Evolutionary conservation across 2,329 filamentous ascomycete species (phyloP), one percentile per base, ranked within the genome.

Genomic region (Trichoderma arundinaceum): DNA sequence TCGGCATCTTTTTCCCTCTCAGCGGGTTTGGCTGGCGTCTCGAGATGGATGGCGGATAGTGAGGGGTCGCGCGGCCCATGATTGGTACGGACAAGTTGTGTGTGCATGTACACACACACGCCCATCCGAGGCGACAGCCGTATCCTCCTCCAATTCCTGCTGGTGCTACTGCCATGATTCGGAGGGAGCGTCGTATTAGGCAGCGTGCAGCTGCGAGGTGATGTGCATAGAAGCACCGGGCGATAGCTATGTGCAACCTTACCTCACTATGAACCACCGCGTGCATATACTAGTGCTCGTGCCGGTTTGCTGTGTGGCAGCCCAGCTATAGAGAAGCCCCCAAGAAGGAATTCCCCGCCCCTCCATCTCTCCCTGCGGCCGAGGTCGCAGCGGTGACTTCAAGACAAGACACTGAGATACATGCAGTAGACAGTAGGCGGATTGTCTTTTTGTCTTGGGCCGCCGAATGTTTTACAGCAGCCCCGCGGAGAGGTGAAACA

Each of bases 51-150:
- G 35, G 35, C 13, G 19, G 35, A 17, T 39, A 28, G 53, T 32
- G 53, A 56, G 53, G 53, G 53, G 53, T 22, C 53, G 22, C 28
- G 17, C 19, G 39, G 12, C 46, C 15, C 41, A 35, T 17, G 41
- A 58, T 58, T 46, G 54, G 56, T 28, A 48, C 56, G 41, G 56
- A 38, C 41, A 35, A 35, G 28, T 39, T 17, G n/a, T n/a, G 17
- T 15, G n/a, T 33, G 32, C 1, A 15, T 10, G 17, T 33, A 15
- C 22, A 12, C 38, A n/a, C 53, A 33, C 53, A 32, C 22, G 4
- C 22, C 4, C 22, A 28, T 28, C 22, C 4, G 22, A 28, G 22
- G 22, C 22, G 22, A 28, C 22, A 28, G 22, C 22, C 22, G 4
- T 28, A 28, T 28, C 22, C 22, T 28, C 2, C 22, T 28, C 22